Base-by-base conservation (phyloP, 1,284 basidiomycete species). In the Leccinum ponderosum region DNA sequence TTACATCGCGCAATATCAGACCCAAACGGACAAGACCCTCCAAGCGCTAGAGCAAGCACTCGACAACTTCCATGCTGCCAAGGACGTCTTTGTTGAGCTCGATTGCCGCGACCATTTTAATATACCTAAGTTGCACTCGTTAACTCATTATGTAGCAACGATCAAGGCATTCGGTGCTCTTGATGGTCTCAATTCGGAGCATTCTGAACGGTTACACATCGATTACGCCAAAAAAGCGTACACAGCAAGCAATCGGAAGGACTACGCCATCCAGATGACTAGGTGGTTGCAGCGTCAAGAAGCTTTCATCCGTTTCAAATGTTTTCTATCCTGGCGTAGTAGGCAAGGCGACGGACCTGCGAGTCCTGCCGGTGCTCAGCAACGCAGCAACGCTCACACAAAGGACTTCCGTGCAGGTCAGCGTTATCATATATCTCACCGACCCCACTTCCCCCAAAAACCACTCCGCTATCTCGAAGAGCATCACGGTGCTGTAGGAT, bases 181-280 rank as follows among this genome's bases (percentile, higher is more conserved):
- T 0, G 61, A 69, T 33, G 57, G 60, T n/a, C 59, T 62, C 37
- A 65, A 69, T 39, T 59, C 60, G 1, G 65, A 69, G 27, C 50
- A 55, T 12, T 59, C 61, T 6, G 67, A 69, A 39, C 37, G 58
- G 2, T 53, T 69, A 11, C 65, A 66, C 7, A 69, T 68, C 3
- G 55, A 68, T 60, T 63, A 54, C 14, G 62, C 64, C 14, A 69
- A 69, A 59, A 55, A 63, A n/a, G 63, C 53, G 2, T 68, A 66
- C 20, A 4, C 20, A 0, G 59, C 58, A 9, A 64, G 56, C 15
- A 68, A 61, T 15, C 22, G 31, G 7, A 59, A 56, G 11, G 62
- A 68, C 25, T 65, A 64, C 17, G 47, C 39, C 4, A 29, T 63
- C 20, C 58, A 64, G 12, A 64, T 64, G 57, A 54, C 42, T 0